These are phyloP conservation scores for Aspergillus novoparasiticus DNA, from an alignment of 2,329 filamentous ascomycete genomes.

Conservation along the genomic window DNA sequence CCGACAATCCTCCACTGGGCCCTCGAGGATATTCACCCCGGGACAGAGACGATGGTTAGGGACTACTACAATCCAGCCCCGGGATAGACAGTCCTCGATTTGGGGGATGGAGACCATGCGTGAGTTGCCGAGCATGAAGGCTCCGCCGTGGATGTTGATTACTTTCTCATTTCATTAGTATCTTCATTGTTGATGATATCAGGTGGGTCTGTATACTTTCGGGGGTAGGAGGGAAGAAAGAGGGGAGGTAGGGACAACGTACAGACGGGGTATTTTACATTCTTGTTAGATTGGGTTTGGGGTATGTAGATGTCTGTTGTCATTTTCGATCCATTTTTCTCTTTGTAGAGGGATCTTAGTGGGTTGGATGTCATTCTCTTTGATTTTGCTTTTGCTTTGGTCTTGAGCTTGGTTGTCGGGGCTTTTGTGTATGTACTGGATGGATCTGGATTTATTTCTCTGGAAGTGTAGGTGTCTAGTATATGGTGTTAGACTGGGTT, in stretches of 20 bases:
- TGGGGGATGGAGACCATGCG: constrained; percentile 44
- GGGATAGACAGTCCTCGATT: constrained; percentile 39
- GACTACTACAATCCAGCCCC: constrained; percentile 44
- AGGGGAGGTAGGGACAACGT: constrained; percentile 7
- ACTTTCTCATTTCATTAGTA: constrained; percentile 19
- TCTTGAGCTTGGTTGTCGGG: neutral
- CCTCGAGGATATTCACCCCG: constrained; percentile 49
- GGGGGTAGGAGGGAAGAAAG: neutral
- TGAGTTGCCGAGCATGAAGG: constrained; percentile 47
- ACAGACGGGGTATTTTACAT: constrained; percentile 26
- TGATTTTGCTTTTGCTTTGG: neutral
- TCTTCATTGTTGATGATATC: too few relatives aligned
- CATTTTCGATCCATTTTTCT: constrained; percentile 25
- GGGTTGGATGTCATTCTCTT: constrained; percentile 18
- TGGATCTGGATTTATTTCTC: neutral
- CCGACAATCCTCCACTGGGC: constrained; percentile 49
- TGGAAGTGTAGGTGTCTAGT: neutral
- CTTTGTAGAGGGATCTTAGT: constrained; percentile 26
- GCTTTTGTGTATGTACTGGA: neutral
- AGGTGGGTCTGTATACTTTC: neutral
- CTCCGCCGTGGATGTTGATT: constrained; percentile 49
- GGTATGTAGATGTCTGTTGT: constrained; percentile 33
- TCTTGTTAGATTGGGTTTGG: constrained; percentile 7
- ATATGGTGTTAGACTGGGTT: neutral
- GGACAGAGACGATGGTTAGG: constrained; percentile 47